Evolutionary conservation across 192 early-diverging fungal species (phyloP), one percentile per base, ranked within the genome.

Genomic region (Coemansia sp.): DNA sequence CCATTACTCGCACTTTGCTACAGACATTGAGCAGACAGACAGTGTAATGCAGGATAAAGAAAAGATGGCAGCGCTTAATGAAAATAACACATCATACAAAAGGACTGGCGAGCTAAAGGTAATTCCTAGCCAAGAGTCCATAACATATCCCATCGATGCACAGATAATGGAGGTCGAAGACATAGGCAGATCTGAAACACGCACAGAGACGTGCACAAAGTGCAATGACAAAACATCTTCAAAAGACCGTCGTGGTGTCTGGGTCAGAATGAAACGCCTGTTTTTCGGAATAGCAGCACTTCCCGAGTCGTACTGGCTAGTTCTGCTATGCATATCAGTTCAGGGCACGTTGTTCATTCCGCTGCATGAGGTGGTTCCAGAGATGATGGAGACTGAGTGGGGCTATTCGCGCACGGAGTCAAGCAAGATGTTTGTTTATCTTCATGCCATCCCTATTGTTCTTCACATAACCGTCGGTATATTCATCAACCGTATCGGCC

Each of bases 401-500:
- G 69, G 73, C 13, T 75, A 85, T 47, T 61, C 76, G 55, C 69
- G 68, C 11, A 73, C 72, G 0, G 49, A 82, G 54, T 78, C 84
- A 7, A 81, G 79, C 58, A 76, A 73, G 61, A 60, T 78, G 40
- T 82, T 81, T 47, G 84, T 84, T 41, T 82, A 84, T 15, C 73
- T 84, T 19, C 81, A 87, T 43, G 69, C 80, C 9, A 80, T 87
- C 51, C 88, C 88, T 10, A 87, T 88, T 58, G 73, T 84, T 22
- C 78, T 83, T 22, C 84, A 87, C 11, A 74, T 86, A 15, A 8
- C 76, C 9, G 57, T 87, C n/a, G 88, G 88, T 40, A 66, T 87
- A 22, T 57, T 86, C 37, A 86, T 89, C 70, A 86, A 89, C 61
- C 77, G 71, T 10, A 68, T 84, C 36, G 88, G 88, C 1, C 68